Evolutionary conservation across 2,329 filamentous ascomycete species (phyloP).

Genomic region (Hypomyces perniciosus): DNA sequence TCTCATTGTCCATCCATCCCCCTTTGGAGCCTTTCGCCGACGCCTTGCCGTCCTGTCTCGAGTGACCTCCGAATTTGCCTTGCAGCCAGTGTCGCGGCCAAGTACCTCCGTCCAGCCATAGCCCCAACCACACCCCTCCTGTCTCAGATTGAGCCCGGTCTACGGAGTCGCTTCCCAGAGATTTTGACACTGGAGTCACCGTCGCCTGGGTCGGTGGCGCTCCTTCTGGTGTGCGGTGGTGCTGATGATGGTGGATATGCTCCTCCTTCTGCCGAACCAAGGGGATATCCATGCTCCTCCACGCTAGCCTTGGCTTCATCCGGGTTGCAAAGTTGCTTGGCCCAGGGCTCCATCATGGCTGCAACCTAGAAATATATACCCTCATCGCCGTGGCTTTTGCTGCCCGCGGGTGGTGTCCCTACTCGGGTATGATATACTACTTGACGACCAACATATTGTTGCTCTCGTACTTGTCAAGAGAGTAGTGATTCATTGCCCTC

Average conservation of each 20-base stretch:
- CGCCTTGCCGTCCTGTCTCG: conserved; percentile 5
- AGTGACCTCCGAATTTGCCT: conserved; percentile 2
- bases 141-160: conserved; percentile 18
- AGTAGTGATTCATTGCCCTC: too few relatives aligned
- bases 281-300: conserved; percentile 2
- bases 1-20: conserved; percentile 1
- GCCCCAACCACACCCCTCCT: not conserved
- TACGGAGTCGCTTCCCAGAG: conserved; percentile 6
- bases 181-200: conserved; percentile 13
- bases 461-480: too few relatives aligned
- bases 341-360: conserved; percentile 7
- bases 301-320: conserved; percentile 8
- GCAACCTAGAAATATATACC: conserved; percentile 9
- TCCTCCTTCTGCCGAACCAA: conserved; percentile 2
- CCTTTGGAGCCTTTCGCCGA: conserved; percentile 8
- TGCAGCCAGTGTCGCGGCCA: not conserved
- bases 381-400: conserved; percentile 3
- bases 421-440: too few relatives aligned
- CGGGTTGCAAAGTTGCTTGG: conserved; percentile 3
- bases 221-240: conserved; percentile 4
- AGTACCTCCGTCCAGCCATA: conserved; percentile 2
- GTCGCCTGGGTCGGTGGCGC: conserved; percentile 7
- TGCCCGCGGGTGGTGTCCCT: too few relatives aligned
- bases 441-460: too few relatives aligned
- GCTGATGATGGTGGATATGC: not conserved